These are phyloP conservation scores for Aspergillus aculeatinus DNA, from an alignment of 2,329 filamentous ascomycete species.

Conservation along the genomic window DNA sequence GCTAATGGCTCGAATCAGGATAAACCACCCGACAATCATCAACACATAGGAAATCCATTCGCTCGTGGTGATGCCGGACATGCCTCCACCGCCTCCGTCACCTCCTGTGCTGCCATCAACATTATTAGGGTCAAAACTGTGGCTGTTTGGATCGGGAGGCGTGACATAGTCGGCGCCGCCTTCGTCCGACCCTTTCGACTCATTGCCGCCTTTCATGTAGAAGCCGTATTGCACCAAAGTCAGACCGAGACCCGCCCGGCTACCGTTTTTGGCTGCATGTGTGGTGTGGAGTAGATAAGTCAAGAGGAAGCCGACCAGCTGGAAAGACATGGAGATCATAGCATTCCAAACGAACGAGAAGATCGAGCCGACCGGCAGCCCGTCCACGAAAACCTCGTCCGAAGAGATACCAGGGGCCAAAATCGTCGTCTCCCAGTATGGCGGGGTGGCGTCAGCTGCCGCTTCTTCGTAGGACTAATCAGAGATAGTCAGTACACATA, in stretches of 20 bases:
- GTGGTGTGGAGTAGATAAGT: constrained; percentile 98
- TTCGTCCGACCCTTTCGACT: constrained; percentile 40
- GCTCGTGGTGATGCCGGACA: constrained; percentile 64
- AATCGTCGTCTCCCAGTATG: constrained; percentile 99
- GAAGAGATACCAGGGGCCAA: constrained; percentile 86
- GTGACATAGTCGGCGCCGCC: constrained; percentile 51
- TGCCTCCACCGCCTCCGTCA: constrained; percentile 40
- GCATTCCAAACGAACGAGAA: constrained; percentile 76
- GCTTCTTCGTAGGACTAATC: constrained; percentile 93
- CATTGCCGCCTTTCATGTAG: constrained; percentile 73
- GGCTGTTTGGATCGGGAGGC: constrained; percentile 83
- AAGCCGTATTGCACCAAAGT: constrained; percentile 97
- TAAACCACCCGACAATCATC: constrained; percentile 98
- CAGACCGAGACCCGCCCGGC: constrained; percentile 87
- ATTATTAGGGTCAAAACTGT: constrained; percentile 76
- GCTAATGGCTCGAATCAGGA: constrained; percentile 87
- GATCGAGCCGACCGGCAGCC: constrained; percentile 83
- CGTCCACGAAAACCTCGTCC: constrained; percentile 96
- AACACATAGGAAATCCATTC: constrained; percentile 90
- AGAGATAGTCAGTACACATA: not conserved
- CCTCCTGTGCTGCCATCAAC: constrained; percentile 50
- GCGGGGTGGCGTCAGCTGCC: constrained; percentile 89
- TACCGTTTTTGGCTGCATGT: constrained; percentile 96
- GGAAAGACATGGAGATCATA: constrained; percentile 97
- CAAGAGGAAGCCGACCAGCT: constrained; percentile 93